Evolutionary conservation across 31 red algal genomes (phyloP), one percentile per base, ranked within the genome.

Genomic region (Porphyra umbilicalis): DNA sequence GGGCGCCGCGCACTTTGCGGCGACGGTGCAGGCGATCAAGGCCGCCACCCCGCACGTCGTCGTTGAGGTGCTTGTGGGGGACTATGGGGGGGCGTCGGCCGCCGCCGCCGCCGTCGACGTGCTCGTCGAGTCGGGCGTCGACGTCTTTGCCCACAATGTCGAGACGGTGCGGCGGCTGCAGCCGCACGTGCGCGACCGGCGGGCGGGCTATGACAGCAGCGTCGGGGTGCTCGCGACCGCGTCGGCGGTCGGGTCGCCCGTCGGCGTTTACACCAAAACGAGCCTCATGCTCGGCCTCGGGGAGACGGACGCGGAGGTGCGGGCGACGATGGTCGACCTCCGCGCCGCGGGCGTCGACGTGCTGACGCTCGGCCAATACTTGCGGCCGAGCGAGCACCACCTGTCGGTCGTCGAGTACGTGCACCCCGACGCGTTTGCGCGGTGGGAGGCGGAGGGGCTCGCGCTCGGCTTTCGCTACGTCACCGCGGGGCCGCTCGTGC

Each of bases 221-320:
- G 39, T 99, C 76, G 32, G 34, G 32, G 88, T 94, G 16, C 79
- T 99, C 35, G 29, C 83, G 75, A 15, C 57, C 14, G 94, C 92
- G 16, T 92, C 95, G 76, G 33, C 83, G 32, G 79, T 76, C 38
- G 76, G 74, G 29, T 34, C 68, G 10, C 79, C 77, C 6, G 37
- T 80, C 81, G 57, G 57, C 25, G 79, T 95, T 29, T 87, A 84
- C 42, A 96, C 94, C 33, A 99, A 99, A 80, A 94, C 90, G 16
- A 91, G 92, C 40, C 46, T 99, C 33, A 99, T 99, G 97, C 84
- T 99, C n/a, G 97, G 97, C 13, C 83, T 99, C 16, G 97, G 97
- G 14, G 97, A 99, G 79, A 94, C 89, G 18, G 86, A 96, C 29
- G 88, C 81, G 18, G 94, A 99, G 76, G 75, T 99, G 9, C 74